Base-by-base conservation (phyloP, 352 stramenopile genomes). In the Phytopythium helicoides region DNA sequence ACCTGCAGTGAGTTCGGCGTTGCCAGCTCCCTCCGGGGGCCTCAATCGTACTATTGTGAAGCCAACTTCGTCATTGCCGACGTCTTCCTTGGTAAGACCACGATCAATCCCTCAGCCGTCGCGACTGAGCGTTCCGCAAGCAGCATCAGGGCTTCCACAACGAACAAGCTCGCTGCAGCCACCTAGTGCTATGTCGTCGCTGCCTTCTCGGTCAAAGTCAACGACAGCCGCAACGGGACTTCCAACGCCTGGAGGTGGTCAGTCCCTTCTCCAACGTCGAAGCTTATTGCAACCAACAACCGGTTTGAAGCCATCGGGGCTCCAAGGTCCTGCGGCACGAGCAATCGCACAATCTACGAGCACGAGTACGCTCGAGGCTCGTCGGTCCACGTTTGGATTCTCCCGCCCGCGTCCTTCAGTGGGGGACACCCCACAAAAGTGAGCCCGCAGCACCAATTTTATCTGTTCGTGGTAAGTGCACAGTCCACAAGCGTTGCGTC, bases 341-440 rank as follows among this genome's bases (percentile, higher is more conserved):
- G 9, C 46, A 21, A 52, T 52, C 33, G 18, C 46, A 6, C 46
- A 52, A 22, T 19, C 31, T 19, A 52, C 46, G 3, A 33, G 6
- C 4, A 21, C 18, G 9, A 52, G 33, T 34, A 34, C 31, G 16
- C 33, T 42, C 3, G 31, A 52, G 15, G 46, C 31, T 12, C 46
- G 46, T 3, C 31, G 46, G 33, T 12, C 46, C 46, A 42, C 46
- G 31, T 52, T 52, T n/a, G 46, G 46, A 19, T 52, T 52, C 33
- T 18, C 11, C 1, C 46, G 33, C 2, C 33, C 46, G 18, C 46
- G 46, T 23, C 31, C 26, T 9, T 22, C 46, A 31, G 33, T 31
- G 0, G n/a, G 16, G 14, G 2, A 45, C 38, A 45, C 38, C 28
- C 28, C 28, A 9, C 28, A 33, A 47, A 47, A 11, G 28, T 22